phyloP scores from a whole-genome alignment of 495 filamentous ascomycete genomes.

The Penicillium manginii region DNA sequence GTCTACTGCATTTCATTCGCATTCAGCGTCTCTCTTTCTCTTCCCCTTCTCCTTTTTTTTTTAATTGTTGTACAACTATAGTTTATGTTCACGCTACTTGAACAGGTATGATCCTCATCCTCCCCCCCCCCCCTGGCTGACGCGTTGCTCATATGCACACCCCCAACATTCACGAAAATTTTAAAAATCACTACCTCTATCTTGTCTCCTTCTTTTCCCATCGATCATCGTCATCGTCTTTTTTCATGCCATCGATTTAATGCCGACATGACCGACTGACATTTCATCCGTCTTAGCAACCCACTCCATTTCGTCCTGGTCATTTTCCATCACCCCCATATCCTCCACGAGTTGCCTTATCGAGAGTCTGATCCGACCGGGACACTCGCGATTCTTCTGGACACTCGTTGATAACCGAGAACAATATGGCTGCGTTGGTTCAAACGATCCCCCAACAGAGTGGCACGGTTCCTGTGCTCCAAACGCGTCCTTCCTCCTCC shows the following conservation, averaged over 20 bases:
- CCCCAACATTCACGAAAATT: conserved; percentile 18
- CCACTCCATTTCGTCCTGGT: neutral
- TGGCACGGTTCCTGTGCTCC: conserved; percentile 79
- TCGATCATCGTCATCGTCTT: conserved; percentile 3
- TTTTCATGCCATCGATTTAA: neutral
- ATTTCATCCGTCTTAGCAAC: conserved; percentile 13
- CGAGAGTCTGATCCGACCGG: conserved; percentile 26
- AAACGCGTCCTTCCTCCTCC: conserved; percentile 75
- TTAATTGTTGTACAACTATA: conserved; percentile 47
- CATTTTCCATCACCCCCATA: neutral
- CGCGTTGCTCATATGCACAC: conserved; percentile 27
- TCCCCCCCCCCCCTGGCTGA: conserved; percentile 28
- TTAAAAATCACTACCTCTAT: conserved; percentile 19
- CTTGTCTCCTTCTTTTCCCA: conserved; percentile 19
- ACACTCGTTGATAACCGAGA: conserved; percentile 27
- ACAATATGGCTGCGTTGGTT: conserved; percentile 86
- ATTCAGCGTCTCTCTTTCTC: conserved; percentile 26
- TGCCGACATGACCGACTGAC: conserved; percentile 19
- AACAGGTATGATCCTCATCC: conserved; percentile 37
- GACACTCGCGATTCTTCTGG: conserved; percentile 20
- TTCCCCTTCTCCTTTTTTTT: conserved; percentile 17
- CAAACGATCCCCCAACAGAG: conserved; percentile 86
- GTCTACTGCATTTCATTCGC: conserved; percentile 41
- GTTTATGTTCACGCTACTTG: conserved; percentile 37
- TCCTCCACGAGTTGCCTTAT: conserved; percentile 27